phyloP scores from a whole-genome alignment of 352 stramenopile genomes.

The Globisporangium ultimum region DNA sequence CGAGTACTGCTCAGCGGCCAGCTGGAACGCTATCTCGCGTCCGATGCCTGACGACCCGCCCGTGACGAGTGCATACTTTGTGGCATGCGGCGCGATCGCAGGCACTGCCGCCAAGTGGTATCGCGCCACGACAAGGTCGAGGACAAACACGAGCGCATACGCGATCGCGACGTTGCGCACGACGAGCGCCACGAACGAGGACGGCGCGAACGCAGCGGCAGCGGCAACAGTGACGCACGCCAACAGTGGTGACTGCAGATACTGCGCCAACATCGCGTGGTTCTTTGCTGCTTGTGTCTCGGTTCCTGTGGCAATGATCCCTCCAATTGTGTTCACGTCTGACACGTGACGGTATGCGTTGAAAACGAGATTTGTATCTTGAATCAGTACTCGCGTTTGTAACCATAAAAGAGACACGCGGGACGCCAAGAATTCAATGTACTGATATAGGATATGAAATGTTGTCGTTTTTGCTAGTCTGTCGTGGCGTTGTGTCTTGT shows the following conservation, averaged over 20 bases:
- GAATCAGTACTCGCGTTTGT: too few relatives aligned
- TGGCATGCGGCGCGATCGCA: slow-evolving; percentile 18
- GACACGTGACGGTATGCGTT: too few relatives aligned
- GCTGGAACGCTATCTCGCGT: slow-evolving; percentile 56
- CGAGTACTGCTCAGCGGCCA: slow-evolving; percentile 59
- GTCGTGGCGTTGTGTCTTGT: too few relatives aligned
- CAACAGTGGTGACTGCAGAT: slow-evolving; percentile 1
- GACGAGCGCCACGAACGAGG: slow-evolving; percentile 14
- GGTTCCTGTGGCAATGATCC: too few relatives aligned
- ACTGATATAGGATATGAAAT: too few relatives aligned
- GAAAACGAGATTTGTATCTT: too few relatives aligned
- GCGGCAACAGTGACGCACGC: not conserved
- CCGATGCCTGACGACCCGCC: slow-evolving; percentile 72
- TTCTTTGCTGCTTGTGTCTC: too few relatives aligned
- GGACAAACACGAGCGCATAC: slow-evolving; percentile 28
- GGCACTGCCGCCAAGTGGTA: slow-evolving; percentile 46
- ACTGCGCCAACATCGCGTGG: not conserved
- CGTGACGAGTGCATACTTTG: slow-evolving; percentile 50
- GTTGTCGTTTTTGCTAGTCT: too few relatives aligned
- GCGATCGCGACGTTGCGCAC: slow-evolving; percentile 27
- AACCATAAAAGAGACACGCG: too few relatives aligned
- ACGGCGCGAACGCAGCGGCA: slow-evolving; percentile 3
- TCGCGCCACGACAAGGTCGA: slow-evolving; percentile 42
- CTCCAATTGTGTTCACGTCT: too few relatives aligned
- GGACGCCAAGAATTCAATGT: too few relatives aligned